Percentiles rank a stretch among this genome's conserved stretches.
Evolutionary conservation across 345 rosid genomes (phyloP).

Genomic region (Murraya paniculata): DNA sequence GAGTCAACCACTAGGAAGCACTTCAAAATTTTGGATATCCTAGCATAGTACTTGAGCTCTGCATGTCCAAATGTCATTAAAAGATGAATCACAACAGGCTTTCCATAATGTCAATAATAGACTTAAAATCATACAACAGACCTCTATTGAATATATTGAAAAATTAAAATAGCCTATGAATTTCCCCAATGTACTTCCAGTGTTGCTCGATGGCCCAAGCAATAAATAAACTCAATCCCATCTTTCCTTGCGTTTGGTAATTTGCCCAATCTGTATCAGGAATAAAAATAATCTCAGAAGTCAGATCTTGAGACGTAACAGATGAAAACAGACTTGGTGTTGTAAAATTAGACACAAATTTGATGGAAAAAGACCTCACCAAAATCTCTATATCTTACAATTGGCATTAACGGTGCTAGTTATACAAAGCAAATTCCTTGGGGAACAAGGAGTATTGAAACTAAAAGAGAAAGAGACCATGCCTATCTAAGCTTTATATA

Average conservation of each 20-base stretch:
- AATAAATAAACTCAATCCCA: slow-evolving; percentile 35
- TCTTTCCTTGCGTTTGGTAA: slow-evolving; percentile 69
- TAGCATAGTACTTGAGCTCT: background rate
- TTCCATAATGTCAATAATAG: background rate
- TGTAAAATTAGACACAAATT: too few relatives aligned
- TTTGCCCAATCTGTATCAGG: slow-evolving; percentile 57
- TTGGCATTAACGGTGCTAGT: too few relatives aligned
- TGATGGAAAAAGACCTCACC: too few relatives aligned
- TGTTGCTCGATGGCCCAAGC: background rate
- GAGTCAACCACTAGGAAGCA: background rate
- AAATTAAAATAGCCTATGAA: too few relatives aligned
- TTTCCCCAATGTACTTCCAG: too few relatives aligned
- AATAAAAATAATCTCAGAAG: slow-evolving; percentile 10
- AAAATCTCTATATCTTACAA: too few relatives aligned
- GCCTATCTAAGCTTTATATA: too few relatives aligned
- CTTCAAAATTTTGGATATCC: background rate
- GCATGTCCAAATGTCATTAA: background rate
- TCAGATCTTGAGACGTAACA: background rate
- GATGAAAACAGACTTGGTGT: background rate
- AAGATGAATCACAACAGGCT: background rate
- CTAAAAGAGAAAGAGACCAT: too few relatives aligned
- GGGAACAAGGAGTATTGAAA: too few relatives aligned
- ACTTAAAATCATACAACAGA: too few relatives aligned
- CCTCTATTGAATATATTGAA: too few relatives aligned
- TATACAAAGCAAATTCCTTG: too few relatives aligned